Conservation (phyloP, 2,329 filamentous ascomycete genomes). For the Hypocrella siamensis region DNA sequence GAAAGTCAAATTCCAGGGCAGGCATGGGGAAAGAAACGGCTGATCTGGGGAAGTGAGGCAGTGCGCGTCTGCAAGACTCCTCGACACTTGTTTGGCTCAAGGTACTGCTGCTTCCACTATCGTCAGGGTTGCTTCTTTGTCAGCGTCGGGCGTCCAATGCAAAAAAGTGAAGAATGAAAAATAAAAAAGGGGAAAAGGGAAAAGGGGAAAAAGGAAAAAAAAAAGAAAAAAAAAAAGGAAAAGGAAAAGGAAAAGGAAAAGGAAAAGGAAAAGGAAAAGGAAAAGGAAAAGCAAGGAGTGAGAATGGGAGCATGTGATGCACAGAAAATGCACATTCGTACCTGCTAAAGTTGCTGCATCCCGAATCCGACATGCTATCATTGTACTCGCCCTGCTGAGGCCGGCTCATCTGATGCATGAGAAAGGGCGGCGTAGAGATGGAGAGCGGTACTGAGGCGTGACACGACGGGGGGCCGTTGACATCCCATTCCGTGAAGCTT, state of each 20-base stretch:
- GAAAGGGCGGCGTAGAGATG: neutral
- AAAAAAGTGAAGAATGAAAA: no score
- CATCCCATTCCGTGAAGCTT: slow-evolving; percentile 14
- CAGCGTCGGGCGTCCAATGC: neutral
- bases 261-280: no score
- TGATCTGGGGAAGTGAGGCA: slow-evolving; percentile 25
- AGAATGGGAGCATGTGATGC: neutral
- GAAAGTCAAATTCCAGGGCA: slow-evolving; percentile 31
- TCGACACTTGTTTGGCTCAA: slow-evolving; percentile 15
- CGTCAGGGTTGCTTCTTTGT: slow-evolving; percentile 1
- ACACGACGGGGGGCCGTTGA: slow-evolving; percentile 9
- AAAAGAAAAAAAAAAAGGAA: neutral
- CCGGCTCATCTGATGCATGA: slow-evolving; percentile 1
- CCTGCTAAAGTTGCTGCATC: slow-evolving; percentile 5
- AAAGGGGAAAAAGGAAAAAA: neutral
- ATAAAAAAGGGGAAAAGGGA: neutral
- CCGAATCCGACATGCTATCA: slow-evolving; percentile 6
- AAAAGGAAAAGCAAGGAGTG: neutral
- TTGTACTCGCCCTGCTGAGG: slow-evolving; percentile 1
- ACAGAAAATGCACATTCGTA: neutral
- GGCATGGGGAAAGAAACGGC: slow-evolving; percentile 27
- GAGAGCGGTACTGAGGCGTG: slow-evolving; percentile 1
- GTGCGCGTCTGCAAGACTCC: slow-evolving; percentile 20
- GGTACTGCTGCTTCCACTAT: slow-evolving; percentile 1
- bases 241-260: neutral